phyloP scores from a whole-genome alignment of 495 filamentous ascomycete genomes.

The Bathelium albidoporum region DNA sequence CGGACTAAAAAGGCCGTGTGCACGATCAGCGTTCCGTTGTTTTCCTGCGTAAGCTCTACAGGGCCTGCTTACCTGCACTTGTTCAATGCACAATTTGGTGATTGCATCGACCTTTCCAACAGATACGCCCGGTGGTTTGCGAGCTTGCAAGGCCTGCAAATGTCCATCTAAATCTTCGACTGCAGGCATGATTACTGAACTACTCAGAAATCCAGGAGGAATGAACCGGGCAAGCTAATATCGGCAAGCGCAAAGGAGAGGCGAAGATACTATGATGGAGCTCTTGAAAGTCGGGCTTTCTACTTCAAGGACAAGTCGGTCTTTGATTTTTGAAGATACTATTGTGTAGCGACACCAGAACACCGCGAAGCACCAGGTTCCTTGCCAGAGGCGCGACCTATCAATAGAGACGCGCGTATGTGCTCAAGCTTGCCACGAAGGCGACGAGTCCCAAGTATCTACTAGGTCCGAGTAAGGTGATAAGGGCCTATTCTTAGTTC shows the following conservation, averaged over 20 bases:
- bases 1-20: constrained; percentile 50
- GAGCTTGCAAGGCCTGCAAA: constrained; percentile 78
- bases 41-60: neutral
- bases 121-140: constrained; percentile 90
- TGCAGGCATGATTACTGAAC: constrained; percentile 52
- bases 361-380: neutral
- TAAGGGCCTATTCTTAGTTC: neutral
- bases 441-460: neutral
- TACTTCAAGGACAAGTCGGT: neutral
- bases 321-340: neutral
- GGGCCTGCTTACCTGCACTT: constrained; percentile 73
- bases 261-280: constrained; percentile 1
- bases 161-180: constrained; percentile 84
- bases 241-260: neutral
- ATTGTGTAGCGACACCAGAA: constrained; percentile 4
- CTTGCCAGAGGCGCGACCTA: neutral
- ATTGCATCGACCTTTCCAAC: constrained; percentile 80
- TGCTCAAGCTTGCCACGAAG: neutral
- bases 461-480: neutral
- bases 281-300: neutral
- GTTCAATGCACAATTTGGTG: constrained; percentile 73
- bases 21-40: neutral
- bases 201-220: neutral
- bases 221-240: neutral
- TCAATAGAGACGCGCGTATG: neutral